Evolutionary conservation across 805 yeast genomes (phyloP).

Genomic region (Saccharomycopsis babjevae): DNA sequence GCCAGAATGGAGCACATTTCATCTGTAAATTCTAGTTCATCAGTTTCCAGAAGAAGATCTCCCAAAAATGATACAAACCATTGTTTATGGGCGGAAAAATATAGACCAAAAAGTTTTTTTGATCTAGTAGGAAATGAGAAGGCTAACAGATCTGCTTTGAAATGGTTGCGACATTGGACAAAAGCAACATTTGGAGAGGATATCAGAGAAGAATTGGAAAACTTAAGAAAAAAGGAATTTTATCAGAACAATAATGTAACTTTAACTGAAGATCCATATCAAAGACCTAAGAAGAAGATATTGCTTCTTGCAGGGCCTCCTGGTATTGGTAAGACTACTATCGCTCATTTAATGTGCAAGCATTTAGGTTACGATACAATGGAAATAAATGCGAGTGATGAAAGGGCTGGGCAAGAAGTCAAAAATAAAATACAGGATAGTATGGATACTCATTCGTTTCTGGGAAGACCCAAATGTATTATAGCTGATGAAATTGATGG

Average conservation of each 20-base stretch:
- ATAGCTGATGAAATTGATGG: conserved; percentile 89
- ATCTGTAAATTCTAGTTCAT: background rate
- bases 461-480: conserved; percentile 69
- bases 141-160: conserved; percentile 45
- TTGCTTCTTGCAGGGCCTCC: conserved; percentile 84
- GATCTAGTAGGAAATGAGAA: conserved; percentile 64
- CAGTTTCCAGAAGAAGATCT: background rate
- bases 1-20: conserved; percentile 17
- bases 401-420: conserved; percentile 51
- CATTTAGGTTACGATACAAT: conserved; percentile 73
- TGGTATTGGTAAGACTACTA: conserved; percentile 86
- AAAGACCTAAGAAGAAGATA: conserved; percentile 53
- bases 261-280: conserved; percentile 34
- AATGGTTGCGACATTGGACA: conserved; percentile 64
- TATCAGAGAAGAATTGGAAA: conserved; percentile 22
- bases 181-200: conserved; percentile 43
- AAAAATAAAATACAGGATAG: conserved; percentile 51
- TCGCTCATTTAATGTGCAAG: conserved; percentile 73
- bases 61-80: background rate
- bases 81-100: conserved; percentile 49
- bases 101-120: conserved; percentile 52
- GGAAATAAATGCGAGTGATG: conserved; percentile 83
- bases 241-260: conserved; percentile 12
- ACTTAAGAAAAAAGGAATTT: background rate
- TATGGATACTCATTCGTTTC: conserved; percentile 51